phyloP scores from a whole-genome alignment of 2,329 filamentous ascomycete genomes.

The Phialophora macrospora region DNA sequence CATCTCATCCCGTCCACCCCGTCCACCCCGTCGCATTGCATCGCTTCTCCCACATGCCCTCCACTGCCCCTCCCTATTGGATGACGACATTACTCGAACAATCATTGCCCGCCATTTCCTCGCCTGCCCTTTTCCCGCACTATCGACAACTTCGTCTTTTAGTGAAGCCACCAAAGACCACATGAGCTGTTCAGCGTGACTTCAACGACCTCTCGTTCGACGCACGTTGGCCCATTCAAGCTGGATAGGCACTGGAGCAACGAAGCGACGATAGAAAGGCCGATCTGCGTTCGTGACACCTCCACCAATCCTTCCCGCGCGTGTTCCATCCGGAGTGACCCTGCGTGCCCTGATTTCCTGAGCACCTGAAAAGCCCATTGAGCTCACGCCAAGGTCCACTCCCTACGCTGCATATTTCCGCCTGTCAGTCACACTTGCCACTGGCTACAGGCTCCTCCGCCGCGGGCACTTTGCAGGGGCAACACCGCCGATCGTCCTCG shows the following conservation, averaged over 20 bases:
- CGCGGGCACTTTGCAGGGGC: not conserved
- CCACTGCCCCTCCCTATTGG: constrained; percentile 18
- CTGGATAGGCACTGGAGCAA: not conserved
- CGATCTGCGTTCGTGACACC: not conserved
- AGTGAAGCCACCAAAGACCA: constrained; percentile 12
- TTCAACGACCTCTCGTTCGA: constrained; percentile 1
- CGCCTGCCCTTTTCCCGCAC: not conserved
- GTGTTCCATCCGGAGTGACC: constrained; percentile 5
- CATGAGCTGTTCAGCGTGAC: not conserved
- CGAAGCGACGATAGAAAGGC: not conserved
- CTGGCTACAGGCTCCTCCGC: not conserved
- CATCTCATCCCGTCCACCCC: not conserved
- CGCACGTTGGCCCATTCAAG: not conserved
- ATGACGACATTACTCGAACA: not conserved
- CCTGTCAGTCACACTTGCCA: not conserved
- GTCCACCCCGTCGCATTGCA: not conserved
- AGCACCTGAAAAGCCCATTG: constrained; percentile 1
- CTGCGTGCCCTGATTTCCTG: not conserved
- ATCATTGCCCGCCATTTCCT: not conserved
- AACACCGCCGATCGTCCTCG: not conserved
- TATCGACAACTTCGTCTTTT: not conserved
- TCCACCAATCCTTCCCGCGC: constrained; percentile 24
- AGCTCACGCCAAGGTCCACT: constrained; percentile 14
- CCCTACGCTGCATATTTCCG: not conserved
- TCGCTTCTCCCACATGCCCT: constrained; percentile 18